A percentile compares a stretch with the other conserved stretches of the same genome.
Conservation (phyloP, 1,139 yeast genomes). For the Sugiyamaella novakii region DNA sequence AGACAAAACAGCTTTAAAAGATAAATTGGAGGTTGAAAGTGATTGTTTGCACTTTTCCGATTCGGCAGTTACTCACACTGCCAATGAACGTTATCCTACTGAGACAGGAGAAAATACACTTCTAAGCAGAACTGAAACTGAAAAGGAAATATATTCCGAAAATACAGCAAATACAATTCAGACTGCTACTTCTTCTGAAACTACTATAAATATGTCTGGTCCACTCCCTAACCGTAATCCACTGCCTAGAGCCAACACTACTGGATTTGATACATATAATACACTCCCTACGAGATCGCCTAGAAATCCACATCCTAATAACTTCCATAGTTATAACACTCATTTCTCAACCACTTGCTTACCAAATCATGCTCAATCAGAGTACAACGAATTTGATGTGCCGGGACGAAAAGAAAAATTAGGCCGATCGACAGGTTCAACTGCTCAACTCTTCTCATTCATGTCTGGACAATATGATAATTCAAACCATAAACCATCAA, state of each 20-base stretch:
- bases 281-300: not conserved
- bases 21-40: too few relatives aligned
- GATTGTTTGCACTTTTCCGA: too few relatives aligned
- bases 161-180: too few relatives aligned
- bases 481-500: not conserved
- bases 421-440: slow-evolving; percentile 14
- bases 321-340: slow-evolving; percentile 20
- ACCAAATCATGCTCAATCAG: slow-evolving; percentile 18
- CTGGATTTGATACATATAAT: not conserved
- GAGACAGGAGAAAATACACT: too few relatives aligned
- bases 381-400: slow-evolving; percentile 13
- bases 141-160: too few relatives aligned
- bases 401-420: not conserved
- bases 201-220: too few relatives aligned
- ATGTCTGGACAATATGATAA: slow-evolving; percentile 12
- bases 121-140: too few relatives aligned
- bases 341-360: slow-evolving; percentile 23
- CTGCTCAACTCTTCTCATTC: slow-evolving; percentile 19
- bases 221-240: too few relatives aligned
- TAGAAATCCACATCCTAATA: not conserved
- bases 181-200: too few relatives aligned
- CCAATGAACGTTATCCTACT: too few relatives aligned
- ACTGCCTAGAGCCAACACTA: slow-evolving; percentile 1
- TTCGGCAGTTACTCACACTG: too few relatives aligned
- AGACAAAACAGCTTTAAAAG: too few relatives aligned